Evolutionary conservation across 306 rosid species (phyloP), one percentile per base, ranked within the genome.

Genomic region (Malus fusca): DNA sequence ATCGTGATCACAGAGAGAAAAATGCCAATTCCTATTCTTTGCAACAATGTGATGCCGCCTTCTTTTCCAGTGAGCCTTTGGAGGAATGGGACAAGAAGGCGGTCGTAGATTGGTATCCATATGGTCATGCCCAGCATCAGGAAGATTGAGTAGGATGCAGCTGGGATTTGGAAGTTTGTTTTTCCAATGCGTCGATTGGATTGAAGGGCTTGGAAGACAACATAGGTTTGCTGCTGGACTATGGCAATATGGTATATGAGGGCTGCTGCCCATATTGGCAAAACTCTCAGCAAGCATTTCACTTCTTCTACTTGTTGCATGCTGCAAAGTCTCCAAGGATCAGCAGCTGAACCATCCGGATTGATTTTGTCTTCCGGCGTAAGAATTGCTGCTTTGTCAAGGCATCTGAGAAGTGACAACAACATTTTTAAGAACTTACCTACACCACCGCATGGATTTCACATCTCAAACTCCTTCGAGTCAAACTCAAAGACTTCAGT

Each of bases 301-400:
- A 83, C 77, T 81, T 92, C 97, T 84, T 94, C 98, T 86, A 94
- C 97, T 85, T 94, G 95, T 77, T 94, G 98, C 51, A 84, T 64
- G 63, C 87, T 82, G 85, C 92, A 90, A 18, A 92, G 93, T n/a
- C 76, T 84, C 98, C 98, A 94, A 4, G 93, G 96, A 62, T 91
- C 80, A 48, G 76, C 66, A 22, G 95, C 79, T 46, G 96, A 90
- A 60, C 97, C 97, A 80, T 94, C 97, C 12, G 74, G 78, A 12
- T 84, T 85, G 81, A 81, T 66, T 72, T 81, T 33, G 77, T 90
- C 96, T 25, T 80, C 58, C 59, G 88, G 74, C 1, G 81, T 85
- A 72, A 86, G 3, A 11, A 88, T 84, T 48, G 98, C 98, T 6
- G 97, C 97, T 87, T 90, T 94, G 80, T 94, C 91, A 71, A 94